Percentiles rank a stretch among this genome's conserved stretches.
Conservation (phyloP, 208 protist species). For the Trypanosoma scelopori region DNA sequence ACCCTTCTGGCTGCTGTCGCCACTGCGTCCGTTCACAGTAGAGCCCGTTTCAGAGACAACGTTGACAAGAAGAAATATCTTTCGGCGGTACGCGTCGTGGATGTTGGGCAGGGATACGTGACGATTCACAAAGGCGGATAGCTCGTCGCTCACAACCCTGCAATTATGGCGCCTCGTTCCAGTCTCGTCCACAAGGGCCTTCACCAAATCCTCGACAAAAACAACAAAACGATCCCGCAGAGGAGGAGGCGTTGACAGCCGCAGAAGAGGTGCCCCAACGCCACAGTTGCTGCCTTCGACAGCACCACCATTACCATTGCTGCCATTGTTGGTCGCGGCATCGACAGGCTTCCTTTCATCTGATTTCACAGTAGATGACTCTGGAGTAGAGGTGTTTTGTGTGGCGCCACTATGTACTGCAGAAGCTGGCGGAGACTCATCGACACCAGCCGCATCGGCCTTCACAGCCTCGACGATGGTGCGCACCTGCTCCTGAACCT, state of each 20-base stretch:
- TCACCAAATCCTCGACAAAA: constrained; percentile 79
- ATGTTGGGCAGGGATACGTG: constrained; percentile 86
- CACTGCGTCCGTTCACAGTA: constrained; percentile 1
- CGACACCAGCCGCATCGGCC: background rate
- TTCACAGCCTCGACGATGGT: constrained; percentile 29
- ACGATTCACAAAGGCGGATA: constrained; percentile 74
- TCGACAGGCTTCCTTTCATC: background rate
- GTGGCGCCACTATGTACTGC: background rate
- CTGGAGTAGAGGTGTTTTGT: no score
- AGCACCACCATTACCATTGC: background rate
- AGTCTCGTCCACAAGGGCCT: constrained; percentile 61
- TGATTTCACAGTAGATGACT: background rate
- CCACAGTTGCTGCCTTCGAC: background rate
- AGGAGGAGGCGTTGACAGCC: constrained; percentile 34
- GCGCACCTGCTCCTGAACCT: constrained; percentile 56
- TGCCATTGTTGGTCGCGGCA: background rate
- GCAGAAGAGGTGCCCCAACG: background rate
- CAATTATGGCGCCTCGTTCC: constrained; percentile 32
- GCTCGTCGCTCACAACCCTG: constrained; percentile 72
- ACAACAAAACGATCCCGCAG: constrained; percentile 81
- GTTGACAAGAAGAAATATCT: constrained; percentile 90
- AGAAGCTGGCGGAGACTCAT: background rate
- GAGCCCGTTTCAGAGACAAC: constrained; percentile 60
- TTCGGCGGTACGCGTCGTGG: constrained; percentile 89
- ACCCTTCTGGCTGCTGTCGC: background rate